Evolutionary conservation across 2,329 filamentous ascomycete species (phyloP).

Genomic region (Cytospora piceicola): DNA sequence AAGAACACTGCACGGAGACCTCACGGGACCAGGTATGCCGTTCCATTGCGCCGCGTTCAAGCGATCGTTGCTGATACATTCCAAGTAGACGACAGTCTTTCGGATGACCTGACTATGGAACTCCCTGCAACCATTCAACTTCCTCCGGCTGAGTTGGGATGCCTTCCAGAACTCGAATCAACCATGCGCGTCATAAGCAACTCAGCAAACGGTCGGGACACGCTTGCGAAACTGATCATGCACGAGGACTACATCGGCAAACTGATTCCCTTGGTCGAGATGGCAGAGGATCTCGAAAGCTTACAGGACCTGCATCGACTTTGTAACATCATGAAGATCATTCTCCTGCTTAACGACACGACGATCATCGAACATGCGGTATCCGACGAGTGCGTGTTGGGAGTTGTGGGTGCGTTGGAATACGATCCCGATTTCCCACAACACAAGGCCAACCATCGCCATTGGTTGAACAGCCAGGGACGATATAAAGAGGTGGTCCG

Average conservation of each 20-base stretch:
- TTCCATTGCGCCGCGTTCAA: not conserved
- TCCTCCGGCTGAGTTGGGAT: constrained; percentile 78
- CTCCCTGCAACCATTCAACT: constrained; percentile 71
- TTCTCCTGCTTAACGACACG: constrained; percentile 93
- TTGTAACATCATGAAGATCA: constrained; percentile 97
- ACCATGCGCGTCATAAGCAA: constrained; percentile 79
- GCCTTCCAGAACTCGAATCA: constrained; percentile 81
- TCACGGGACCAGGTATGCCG: constrained; percentile 64
- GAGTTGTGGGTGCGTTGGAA: constrained; percentile 93
- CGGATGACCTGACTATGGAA: constrained; percentile 83
- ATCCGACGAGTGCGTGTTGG: constrained; percentile 84
- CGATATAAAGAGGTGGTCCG: constrained; percentile 95
- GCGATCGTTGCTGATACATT: constrained; percentile 35
- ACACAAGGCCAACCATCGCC: constrained; percentile 95
- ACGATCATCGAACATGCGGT: constrained; percentile 93
- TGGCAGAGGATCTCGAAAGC: constrained; percentile 91
- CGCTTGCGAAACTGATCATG: constrained; percentile 84
- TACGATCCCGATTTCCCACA: constrained; percentile 98
- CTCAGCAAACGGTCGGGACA: constrained; percentile 77
- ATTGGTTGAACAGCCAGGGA: constrained; percentile 86
- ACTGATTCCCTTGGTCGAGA: constrained; percentile 81
- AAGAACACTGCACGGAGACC: constrained; percentile 66
- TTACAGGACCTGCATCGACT: constrained; percentile 83
- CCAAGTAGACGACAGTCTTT: constrained; percentile 76
- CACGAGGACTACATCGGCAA: constrained; percentile 85